These are phyloP conservation scores for Myriosclerotinia duriaeana DNA, from an alignment of 2,329 filamentous ascomycete species.

Conservation along the genomic window DNA sequence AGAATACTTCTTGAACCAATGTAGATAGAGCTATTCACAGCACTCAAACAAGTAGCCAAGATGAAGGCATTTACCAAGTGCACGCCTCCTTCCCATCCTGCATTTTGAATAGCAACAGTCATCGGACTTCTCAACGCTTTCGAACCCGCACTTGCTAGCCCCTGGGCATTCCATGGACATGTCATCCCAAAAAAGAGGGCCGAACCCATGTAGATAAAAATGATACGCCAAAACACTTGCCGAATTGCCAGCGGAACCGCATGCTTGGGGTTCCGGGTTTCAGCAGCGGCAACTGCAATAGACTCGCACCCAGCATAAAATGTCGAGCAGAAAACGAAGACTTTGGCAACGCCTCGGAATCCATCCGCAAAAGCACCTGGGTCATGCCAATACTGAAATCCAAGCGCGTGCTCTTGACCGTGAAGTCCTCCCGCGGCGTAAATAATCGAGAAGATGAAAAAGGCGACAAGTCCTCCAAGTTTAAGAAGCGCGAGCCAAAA, in stretches of 20 bases:
- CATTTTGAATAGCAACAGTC: conserved; percentile 71
- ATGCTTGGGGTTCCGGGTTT: conserved; percentile 50
- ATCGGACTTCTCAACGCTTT: conserved; percentile 70
- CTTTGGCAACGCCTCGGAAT: conserved; percentile 63
- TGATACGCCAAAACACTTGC: conserved; percentile 91
- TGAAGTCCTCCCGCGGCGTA: conserved; percentile 67
- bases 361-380: conserved; percentile 71
- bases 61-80: conserved; percentile 79
- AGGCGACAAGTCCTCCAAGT: conserved; percentile 66
- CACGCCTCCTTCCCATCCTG: conserved; percentile 70
- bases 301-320: conserved; percentile 69
- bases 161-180: conserved; percentile 65
- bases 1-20: conserved; percentile 73
- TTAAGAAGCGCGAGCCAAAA: conserved; percentile 78
- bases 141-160: conserved; percentile 59
- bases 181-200: conserved; percentile 75
- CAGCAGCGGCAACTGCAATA: conserved; percentile 56
- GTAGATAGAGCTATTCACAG: conserved; percentile 75
- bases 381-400: conserved; percentile 70
- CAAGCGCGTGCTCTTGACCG: conserved; percentile 56
- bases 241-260: conserved; percentile 66
- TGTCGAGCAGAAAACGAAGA: conserved; percentile 68
- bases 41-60: conserved; percentile 68
- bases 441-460: conserved; percentile 72
- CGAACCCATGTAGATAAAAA: conserved; percentile 77